These are phyloP conservation scores for Rhodamnia argentea DNA, from an alignment of 345 rosid species.

Conservation along the genomic window DNA sequence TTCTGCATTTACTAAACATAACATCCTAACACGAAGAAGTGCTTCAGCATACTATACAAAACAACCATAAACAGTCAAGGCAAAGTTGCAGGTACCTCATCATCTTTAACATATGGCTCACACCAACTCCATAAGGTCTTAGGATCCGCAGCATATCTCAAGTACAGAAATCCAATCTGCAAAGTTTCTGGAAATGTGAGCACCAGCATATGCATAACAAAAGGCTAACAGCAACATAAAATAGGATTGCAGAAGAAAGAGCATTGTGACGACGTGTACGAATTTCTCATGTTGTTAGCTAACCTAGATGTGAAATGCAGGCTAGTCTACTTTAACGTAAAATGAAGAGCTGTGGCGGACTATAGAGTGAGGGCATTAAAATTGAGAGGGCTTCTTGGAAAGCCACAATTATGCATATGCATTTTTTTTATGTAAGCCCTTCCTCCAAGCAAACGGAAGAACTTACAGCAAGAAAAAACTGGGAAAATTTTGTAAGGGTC, in stretches of 20 bases:
- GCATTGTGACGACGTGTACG: neutral
- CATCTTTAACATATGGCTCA: constrained; percentile 85
- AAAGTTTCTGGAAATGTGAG: constrained; percentile 5
- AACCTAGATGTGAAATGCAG: neutral
- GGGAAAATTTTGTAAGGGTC: neutral
- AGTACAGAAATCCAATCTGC: constrained; percentile 93
- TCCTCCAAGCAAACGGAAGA: neutral
- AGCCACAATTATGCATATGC: neutral
- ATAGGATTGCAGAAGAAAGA: neutral
- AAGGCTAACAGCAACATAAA: neutral
- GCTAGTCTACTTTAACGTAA: neutral
- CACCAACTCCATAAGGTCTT: constrained; percentile 94
- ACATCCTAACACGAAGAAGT: neutral
- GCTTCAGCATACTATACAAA: neutral
- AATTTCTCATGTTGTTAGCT: neutral
- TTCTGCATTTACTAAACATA: neutral
- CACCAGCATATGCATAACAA: neutral
- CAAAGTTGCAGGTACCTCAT: constrained; percentile 47
- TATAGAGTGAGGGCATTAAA: neutral
- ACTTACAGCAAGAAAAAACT: neutral
- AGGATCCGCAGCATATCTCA: constrained; percentile 92
- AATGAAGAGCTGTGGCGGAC: neutral
- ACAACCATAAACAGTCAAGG: neutral
- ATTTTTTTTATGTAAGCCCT: neutral
- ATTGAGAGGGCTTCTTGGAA: neutral